Base-by-base conservation (phyloP, 2,329 filamentous ascomycete genomes). In the Trichoderma hamatum region DNA sequence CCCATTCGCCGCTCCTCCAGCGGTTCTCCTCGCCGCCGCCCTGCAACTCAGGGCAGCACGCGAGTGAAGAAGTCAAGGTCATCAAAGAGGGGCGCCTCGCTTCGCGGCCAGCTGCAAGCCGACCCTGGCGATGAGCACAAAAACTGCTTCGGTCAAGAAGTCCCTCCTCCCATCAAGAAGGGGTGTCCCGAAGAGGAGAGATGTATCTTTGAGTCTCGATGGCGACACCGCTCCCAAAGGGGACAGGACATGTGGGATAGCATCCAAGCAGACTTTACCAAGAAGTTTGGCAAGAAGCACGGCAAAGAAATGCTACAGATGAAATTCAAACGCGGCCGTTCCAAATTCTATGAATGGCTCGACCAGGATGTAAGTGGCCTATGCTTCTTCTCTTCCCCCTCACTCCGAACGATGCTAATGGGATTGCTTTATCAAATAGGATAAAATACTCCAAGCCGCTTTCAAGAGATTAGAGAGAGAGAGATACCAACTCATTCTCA, bases 221-320 rank as follows among this genome's bases (percentile, higher is more conserved):
- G 81, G 74, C 74, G 81, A 28, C 81, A 83, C 72, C 77, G 81
- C 19, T 73, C 81, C 24, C 79, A 82, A 63, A 85, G 85, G 72
- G 86, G 86, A 19, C 85, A 85, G 71, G 84, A 85, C 39, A 88
- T 88, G 85, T 88, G 86, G 86, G 82, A 85, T 28, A 79, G 81
- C 49, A 87, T 88, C 69, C 80, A 82, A 60, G 75, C 74, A 5
- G 81, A 83, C 68, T 88, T 81, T 70, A 74, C 74, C 16, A 68
- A 71, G 10, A 69, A 70, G 24, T 82, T 82, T 63, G 67, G 74
- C 11, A 78, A 80, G 70, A 77, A 77, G 16, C 79, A 78, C 6
- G 79, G 82, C 46, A 84, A 85, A 71, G 83, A 85, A 60, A 82
- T 82, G 61, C 79, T 88, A 5, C 86, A 88, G 72, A 88, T 88